These are phyloP conservation scores for Cardamine occulta DNA, from an alignment of 345 rosid genomes.

Conservation along the genomic window DNA sequence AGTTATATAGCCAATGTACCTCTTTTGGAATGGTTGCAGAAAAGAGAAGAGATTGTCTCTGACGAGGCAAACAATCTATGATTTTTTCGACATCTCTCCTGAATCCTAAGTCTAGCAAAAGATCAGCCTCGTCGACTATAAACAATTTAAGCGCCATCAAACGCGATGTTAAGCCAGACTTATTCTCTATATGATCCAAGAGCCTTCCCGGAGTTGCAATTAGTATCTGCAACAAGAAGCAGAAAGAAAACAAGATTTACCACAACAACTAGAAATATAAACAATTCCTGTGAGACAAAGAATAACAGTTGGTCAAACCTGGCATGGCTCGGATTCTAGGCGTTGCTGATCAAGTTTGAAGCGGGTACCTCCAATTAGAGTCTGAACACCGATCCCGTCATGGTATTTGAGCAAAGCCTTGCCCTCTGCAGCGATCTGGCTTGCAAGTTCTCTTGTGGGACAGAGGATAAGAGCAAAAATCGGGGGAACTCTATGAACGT, in stretches of 20 bases:
- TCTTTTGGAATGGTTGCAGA: conserved; percentile 96
- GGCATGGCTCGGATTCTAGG: conserved; percentile 80
- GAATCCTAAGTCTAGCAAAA: conserved; percentile 88
- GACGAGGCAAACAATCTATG: conserved; percentile 84
- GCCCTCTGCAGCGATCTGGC: conserved; percentile 96
- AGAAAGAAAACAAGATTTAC: conserved; percentile 13
- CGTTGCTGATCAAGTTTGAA: conserved; percentile 91
- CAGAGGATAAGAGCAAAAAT: conserved; percentile 76
- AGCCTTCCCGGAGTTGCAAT: conserved; percentile 97
- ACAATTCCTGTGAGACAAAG: not conserved
- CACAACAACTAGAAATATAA: not conserved
- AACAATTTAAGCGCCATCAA: conserved; percentile 93
- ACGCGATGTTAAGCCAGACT: conserved; percentile 72
- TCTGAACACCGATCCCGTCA: conserved; percentile 79
- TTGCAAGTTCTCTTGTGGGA: conserved; percentile 93
- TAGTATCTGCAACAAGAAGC: conserved; percentile 59
- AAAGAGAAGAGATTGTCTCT: conserved; percentile 83
- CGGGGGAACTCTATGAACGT: conserved; percentile 53
- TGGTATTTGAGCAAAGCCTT: conserved; percentile 82
- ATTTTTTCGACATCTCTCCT: conserved; percentile 93
- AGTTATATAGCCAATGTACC: conserved; percentile 44
- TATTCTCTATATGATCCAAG: conserved; percentile 91
- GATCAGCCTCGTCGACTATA: conserved; percentile 95
- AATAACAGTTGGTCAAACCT: conserved; percentile 55
- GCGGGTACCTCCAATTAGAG: conserved; percentile 90